Base-by-base conservation (phyloP, 1,284 basidiomycete species). In the Ustilago curta region DNA sequence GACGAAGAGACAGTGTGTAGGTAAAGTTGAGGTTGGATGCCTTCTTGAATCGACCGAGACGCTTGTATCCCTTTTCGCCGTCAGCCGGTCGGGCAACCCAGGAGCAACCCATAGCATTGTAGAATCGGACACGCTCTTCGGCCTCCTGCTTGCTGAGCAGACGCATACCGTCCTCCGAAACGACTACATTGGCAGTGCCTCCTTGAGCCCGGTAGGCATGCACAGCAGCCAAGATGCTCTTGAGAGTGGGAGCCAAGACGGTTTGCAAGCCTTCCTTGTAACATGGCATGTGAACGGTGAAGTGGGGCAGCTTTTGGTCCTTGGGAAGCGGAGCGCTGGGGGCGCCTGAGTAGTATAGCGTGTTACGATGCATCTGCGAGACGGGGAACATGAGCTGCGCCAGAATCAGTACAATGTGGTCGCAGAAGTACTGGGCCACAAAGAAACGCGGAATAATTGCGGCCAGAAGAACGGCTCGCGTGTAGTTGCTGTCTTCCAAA, bases 1-100 rank as follows among this genome's bases (percentile, higher is more conserved):
- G 6, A 31, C 29, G 29, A 5, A 31, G 29, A 18, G 91, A 92
- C 8, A 94, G 87, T 52, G 87, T 87, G 32, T 92, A 88, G 3
- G 89, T 92, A 83, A 92, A 93, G 85, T 95, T 95, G 91, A 94
- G 92, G 85, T 95, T 94, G 0, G 90, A 91, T 0, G 92, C 92
- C 86, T 94, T 94, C 88, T 94, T 94, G 88, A 94, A 42, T 2
- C 40, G 40, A 42, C 40, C 40, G 3, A n/a, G 14, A 19, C 40
- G 40, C 18, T n/a, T 42, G 40, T 42, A 42, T 3, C 40, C 40
- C 4, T 42, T 19, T 19, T 42, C 18, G 40, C 18, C 18, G 40
- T 42, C 18, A 2, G 18, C 40, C 18, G 40, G 40, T n/a, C 40
- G 40, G 18, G 40, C 40, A 18, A 42, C 40, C 40, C 40, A 42